Base-by-base conservation (phyloP, 352 stramenopile species). In the Phytopythium montanum region DNA sequence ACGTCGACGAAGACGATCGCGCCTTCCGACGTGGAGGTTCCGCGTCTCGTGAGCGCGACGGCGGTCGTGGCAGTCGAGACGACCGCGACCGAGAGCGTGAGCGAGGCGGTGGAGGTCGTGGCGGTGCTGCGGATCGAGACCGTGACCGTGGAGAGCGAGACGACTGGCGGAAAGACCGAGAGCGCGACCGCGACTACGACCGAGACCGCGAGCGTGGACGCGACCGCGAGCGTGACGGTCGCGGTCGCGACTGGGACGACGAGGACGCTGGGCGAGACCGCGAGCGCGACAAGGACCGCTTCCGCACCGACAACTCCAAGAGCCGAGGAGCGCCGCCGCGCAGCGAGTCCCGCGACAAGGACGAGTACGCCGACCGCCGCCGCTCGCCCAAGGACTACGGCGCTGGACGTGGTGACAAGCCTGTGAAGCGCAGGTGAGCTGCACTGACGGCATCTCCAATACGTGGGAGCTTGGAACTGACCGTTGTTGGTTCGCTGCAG, bases 1-100 rank as follows among this genome's bases (percentile, higher is more conserved):
- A 86, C n/a, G 67, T 78, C 31, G 73, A 87, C 16, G 69, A 87
- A 5, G 80, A 82, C 33, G 66, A 83, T 45, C 62, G 68, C n/a
- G 62, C 62, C 7, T 54, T 61, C 0, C 71, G 73, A 23, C 68
- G 68, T 12, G 36, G 25, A 39, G 44, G n/a, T 2, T 48, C 34
- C 10, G 5, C 55, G 7, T 54, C 56, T 55, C 56, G 56, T n/a
- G 58, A 62, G 12, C 25, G 48, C 39, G 56, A 62, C 21, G 28
- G 45, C 6, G 56, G 44, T 6, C 48, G 56, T 13, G 41, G 54
- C 28, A 29, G 41, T 5, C 54, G 41, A 34, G 28, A 60, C 31
- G 54, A 61, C 26, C 56, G 61, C n/a, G 66, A 64, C 21, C 66
- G 68, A 61, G 66, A 54, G 8, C 69, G 73, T n/a, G 68, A 74